Evolutionary conservation across 129 eudicot genomes (phyloP).

Genomic region (Flaveria linearis): DNA sequence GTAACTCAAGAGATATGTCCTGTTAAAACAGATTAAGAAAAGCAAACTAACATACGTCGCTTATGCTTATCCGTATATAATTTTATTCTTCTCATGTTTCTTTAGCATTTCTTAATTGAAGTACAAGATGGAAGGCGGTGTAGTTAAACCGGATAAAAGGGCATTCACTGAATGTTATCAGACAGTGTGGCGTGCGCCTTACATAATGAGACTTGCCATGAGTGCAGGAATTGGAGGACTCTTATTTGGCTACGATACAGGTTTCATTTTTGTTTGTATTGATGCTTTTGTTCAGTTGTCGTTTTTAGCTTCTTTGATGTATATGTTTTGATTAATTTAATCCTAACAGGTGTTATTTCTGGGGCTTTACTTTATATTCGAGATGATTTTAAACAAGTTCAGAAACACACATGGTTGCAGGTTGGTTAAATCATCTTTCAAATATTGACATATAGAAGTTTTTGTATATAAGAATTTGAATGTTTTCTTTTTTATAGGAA

Average conservation of each 20-base stretch:
- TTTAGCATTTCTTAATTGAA: too few species aligned
- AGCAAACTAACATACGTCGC: too few species aligned
- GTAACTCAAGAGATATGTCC: too few species aligned
- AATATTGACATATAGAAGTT: not conserved
- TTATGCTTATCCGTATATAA: too few species aligned
- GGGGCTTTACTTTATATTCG: conserved; percentile 77
- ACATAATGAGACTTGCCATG: conserved; percentile 25
- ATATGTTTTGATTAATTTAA: not conserved
- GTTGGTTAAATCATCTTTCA: conserved; percentile 17
- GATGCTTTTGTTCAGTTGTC: not conserved
- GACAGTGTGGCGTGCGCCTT: conserved; percentile 16
- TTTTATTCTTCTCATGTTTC: too few species aligned
- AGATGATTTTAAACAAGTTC: conserved; percentile 59
- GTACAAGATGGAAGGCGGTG: conserved; percentile 14
- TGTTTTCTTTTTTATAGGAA: not conserved
- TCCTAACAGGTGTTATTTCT: conserved; percentile 60
- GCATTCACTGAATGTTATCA: not conserved
- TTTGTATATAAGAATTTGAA: not conserved
- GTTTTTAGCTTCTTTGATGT: not conserved
- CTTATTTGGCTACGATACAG: conserved; percentile 25
- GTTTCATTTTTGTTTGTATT: not conserved
- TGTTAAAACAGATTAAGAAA: too few species aligned
- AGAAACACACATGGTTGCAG: conserved; percentile 65
- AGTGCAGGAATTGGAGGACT: conserved; percentile 23
- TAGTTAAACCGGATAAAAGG: not conserved